Evolutionary conservation across 2,329 filamentous ascomycete species (phyloP).

Genomic region (Clonostachys rosea): DNA sequence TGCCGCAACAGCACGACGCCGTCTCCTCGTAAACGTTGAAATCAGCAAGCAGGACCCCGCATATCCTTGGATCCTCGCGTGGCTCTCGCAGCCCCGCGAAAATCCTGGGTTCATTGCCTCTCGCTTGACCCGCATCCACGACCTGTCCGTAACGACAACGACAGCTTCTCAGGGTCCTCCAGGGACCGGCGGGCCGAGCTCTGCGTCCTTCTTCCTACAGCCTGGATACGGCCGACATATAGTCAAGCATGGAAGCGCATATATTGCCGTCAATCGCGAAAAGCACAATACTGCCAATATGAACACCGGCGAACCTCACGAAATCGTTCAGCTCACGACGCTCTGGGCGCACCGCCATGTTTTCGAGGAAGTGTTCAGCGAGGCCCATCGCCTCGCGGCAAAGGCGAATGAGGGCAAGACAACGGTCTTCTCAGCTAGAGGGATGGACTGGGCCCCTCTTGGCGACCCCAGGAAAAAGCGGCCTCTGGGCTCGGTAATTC

Average conservation of each 20-base stretch:
- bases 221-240: slow-evolving; percentile 89
- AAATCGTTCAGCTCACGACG: slow-evolving; percentile 88
- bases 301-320: slow-evolving; percentile 83
- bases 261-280: slow-evolving; percentile 81
- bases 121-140: slow-evolving; percentile 54
- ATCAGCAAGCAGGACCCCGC: slow-evolving; percentile 92
- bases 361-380: slow-evolving; percentile 84
- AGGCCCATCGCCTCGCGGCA: slow-evolving; percentile 77
- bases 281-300: slow-evolving; percentile 80
- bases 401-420: slow-evolving; percentile 89
- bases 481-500: slow-evolving; percentile 80
- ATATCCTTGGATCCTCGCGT: slow-evolving; percentile 90
- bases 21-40: slow-evolving; percentile 91
- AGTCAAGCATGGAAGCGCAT: slow-evolving; percentile 79
- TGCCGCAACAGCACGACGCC: slow-evolving; percentile 71
- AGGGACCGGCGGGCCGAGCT: slow-evolving; percentile 58
- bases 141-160: slow-evolving; percentile 52
- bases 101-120: slow-evolving; percentile 53
- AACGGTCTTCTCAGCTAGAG: slow-evolving; percentile 80
- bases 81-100: slow-evolving; percentile 82
- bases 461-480: slow-evolving; percentile 83
- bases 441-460: slow-evolving; percentile 79
- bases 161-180: slow-evolving; percentile 57
- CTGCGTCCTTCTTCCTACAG: slow-evolving; percentile 81
- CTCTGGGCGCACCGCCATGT: slow-evolving; percentile 85